Percentiles rank a stretch among this genome's conserved stretches.
These are phyloP conservation scores for Aspergillus sp. DNA, from an alignment of 2,329 filamentous ascomycete species.

Conservation along the genomic window DNA sequence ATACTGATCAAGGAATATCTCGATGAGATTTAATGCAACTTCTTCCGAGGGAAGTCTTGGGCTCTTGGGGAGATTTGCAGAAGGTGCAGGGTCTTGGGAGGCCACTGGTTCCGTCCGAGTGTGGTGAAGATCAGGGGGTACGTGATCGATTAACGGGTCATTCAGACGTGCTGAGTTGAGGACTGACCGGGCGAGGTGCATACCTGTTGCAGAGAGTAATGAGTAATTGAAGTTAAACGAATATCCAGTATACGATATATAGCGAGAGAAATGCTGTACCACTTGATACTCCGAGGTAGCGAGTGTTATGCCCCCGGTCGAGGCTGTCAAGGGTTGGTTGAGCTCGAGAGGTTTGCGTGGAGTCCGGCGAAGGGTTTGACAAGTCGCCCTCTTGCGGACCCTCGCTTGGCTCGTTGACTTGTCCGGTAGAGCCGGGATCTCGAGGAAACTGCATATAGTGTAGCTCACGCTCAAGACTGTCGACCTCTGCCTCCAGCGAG, in stretches of 20 bases:
- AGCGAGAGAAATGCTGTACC: background rate
- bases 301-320: too few relatives aligned
- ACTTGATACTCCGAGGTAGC: background rate
- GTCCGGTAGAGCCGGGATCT: too few relatives aligned
- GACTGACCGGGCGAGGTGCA: background rate
- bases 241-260: too few relatives aligned
- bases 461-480: background rate
- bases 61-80: background rate
- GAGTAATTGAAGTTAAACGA: background rate
- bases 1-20: background rate
- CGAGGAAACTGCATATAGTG: background rate
- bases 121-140: background rate
- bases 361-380: background rate
- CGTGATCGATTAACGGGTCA: background rate
- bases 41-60: background rate
- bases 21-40: background rate
- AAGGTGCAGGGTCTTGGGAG: background rate
- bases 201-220: background rate
- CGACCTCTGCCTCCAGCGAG: background rate
- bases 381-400: background rate
- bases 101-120: background rate
- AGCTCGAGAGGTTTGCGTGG: background rate
- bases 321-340: too few relatives aligned
- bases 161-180: background rate
- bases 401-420: background rate